These are phyloP conservation scores for Arthrobotrys musiformis DNA, from an alignment of 2,329 filamentous ascomycete genomes.

Conservation along the genomic window DNA sequence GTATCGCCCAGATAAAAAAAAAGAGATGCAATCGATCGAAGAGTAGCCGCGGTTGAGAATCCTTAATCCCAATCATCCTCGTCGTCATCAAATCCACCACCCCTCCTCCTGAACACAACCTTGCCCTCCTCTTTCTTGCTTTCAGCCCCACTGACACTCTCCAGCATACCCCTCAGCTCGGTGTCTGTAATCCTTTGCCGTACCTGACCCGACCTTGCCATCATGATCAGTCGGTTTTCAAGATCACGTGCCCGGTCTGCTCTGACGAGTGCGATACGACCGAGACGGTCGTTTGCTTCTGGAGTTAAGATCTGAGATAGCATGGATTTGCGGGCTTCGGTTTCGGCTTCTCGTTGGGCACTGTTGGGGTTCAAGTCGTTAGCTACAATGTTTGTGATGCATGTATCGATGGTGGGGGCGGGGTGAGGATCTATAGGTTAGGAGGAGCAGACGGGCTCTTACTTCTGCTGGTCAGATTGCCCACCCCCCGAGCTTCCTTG, in stretches of 20 bases:
- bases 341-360: constrained; percentile 64
- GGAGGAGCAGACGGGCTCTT: constrained; percentile 66
- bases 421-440: constrained; percentile 55
- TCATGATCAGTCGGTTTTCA: constrained; percentile 90
- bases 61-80: constrained; percentile 73
- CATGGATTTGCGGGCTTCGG: constrained; percentile 79
- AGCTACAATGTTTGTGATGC: not conserved
- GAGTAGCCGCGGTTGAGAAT: not conserved
- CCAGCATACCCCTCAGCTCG: constrained; percentile 90
- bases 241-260: constrained; percentile 88
- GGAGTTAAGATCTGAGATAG: constrained; percentile 94
- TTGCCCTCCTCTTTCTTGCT: constrained; percentile 76
- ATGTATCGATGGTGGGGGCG: constrained; percentile 60
- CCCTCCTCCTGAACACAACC: constrained; percentile 84
- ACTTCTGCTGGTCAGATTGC: constrained; percentile 64
- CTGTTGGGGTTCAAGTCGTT: constrained; percentile 59
- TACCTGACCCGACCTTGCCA: constrained; percentile 88
- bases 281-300: constrained; percentile 89
- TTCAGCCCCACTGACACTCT: constrained; percentile 81
- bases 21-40: not conserved
- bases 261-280: constrained; percentile 95
- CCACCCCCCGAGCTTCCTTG: constrained; percentile 65
- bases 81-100: constrained; percentile 85
- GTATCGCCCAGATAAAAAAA: not conserved
- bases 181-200: constrained; percentile 87